These are phyloP conservation scores for Quercus tomentella DNA, from an alignment of 331 rosid species.

Conservation along the genomic window DNA sequence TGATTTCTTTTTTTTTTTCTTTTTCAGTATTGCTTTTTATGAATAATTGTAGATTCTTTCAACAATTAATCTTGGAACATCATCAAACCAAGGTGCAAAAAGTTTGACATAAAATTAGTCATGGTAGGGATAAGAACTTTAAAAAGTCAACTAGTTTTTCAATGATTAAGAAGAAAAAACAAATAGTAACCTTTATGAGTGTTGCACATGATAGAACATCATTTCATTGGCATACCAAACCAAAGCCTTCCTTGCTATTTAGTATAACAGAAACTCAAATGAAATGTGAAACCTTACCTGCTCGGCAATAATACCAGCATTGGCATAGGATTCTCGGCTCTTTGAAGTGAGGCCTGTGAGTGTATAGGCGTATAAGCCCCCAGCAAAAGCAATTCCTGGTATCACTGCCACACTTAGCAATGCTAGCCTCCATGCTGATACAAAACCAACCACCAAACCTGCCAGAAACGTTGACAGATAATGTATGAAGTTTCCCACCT, in stretches of 20 bases:
- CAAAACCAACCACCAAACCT: slow-evolving; percentile 95
- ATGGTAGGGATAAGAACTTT: not conserved
- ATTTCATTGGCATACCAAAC: slow-evolving; percentile 17
- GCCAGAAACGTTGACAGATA: slow-evolving; percentile 94
- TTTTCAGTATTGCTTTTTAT: too few species aligned
- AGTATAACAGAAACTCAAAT: not conserved
- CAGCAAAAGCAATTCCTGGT: slow-evolving; percentile 99
- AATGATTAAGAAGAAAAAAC: slow-evolving; percentile 12
- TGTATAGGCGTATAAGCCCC: slow-evolving; percentile 95
- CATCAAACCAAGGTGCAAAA: too few species aligned
- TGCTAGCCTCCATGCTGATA: slow-evolving; percentile 95
- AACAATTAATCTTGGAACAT: too few species aligned
- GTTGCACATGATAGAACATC: slow-evolving; percentile 38
- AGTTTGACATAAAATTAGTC: not conserved
- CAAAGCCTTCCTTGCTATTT: too few species aligned
- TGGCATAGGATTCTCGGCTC: slow-evolving; percentile 93
- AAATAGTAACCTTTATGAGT: slow-evolving; percentile 21
- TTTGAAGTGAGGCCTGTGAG: slow-evolving; percentile 96
- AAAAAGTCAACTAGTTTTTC: not conserved
- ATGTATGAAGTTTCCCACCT: slow-evolving; percentile 98
- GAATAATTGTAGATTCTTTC: too few species aligned
- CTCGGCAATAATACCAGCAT: slow-evolving; percentile 93
- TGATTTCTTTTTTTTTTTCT: not conserved
- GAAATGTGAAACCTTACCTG: slow-evolving; percentile 48
- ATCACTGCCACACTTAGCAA: slow-evolving; percentile 94